Conservation (phyloP, 73 alveolate species). For the Paramecium tetraurelia region DNA sequence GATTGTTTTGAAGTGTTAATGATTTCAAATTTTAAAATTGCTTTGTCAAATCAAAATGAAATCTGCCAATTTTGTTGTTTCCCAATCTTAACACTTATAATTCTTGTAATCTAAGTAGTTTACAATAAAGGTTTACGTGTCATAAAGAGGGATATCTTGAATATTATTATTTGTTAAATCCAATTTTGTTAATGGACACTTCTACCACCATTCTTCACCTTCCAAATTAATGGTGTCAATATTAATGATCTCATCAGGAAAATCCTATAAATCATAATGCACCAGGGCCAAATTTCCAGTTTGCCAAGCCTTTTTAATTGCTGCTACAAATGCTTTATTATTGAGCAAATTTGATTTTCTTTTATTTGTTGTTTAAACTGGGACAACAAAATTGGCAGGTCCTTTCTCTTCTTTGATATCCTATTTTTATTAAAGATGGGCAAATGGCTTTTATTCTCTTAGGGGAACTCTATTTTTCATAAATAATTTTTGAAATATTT, state of each 20-base stretch:
- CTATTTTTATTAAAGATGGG: background rate
- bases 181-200: slow-evolving; percentile 20
- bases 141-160: background rate
- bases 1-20: background rate
- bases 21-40: slow-evolving; percentile 45
- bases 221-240: slow-evolving; percentile 3
- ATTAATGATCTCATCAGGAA: background rate
- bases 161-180: slow-evolving; percentile 11
- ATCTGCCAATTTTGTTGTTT: background rate
- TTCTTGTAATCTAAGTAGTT: background rate
- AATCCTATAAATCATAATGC: background rate
- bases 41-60: background rate
- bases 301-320: slow-evolving; percentile 27
- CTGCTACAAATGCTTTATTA: slow-evolving; percentile 14
- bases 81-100: background rate
- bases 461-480: slow-evolving; percentile 18
- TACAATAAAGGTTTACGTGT: background rate
- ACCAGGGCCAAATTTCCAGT: background rate
- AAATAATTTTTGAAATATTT: background rate
- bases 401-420: background rate
- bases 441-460: slow-evolving; percentile 14
- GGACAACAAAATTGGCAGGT: background rate
- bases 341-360: background rate
- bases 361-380: background rate
- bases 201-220: slow-evolving; percentile 47